phyloP scores from a whole-genome alignment of 2,329 filamentous ascomycete genomes.

The Aspergillus persii region DNA sequence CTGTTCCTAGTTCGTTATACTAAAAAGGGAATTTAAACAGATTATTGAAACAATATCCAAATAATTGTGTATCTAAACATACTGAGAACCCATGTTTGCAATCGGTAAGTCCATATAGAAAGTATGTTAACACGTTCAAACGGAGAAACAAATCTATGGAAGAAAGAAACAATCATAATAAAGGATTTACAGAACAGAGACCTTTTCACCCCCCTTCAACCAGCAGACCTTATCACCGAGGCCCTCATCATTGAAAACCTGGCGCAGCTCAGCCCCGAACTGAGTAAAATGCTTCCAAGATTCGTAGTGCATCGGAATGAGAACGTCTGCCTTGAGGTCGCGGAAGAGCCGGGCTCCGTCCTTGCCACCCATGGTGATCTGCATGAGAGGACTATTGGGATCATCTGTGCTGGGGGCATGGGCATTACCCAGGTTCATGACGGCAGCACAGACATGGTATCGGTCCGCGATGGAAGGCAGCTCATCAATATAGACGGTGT shows the following conservation, averaged over 20 bases:
- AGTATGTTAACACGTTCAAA: too few species aligned
- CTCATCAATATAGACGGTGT: conserved; percentile 49
- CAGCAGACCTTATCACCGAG: conserved; percentile 30
- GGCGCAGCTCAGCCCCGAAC: neutral
- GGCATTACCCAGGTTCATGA: conserved; percentile 45
- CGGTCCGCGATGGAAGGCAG: conserved; percentile 32
- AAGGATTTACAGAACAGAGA: too few species aligned
- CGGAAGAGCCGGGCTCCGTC: conserved; percentile 41
- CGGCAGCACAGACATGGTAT: conserved; percentile 39
- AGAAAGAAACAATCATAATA: too few species aligned
- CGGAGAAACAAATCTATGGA: too few species aligned
- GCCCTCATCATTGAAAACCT: conserved; percentile 25
- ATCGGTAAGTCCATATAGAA: too few species aligned
- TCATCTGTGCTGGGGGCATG: conserved; percentile 23
- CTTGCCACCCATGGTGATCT: conserved; percentile 48
- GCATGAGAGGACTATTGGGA: conserved; percentile 14
- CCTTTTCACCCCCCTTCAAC: too few species aligned
- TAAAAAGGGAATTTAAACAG: too few species aligned
- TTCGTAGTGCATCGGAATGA: conserved; percentile 51
- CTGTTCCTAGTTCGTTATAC: too few species aligned
- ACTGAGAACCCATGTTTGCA: too few species aligned
- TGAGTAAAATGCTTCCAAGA: conserved; percentile 31
- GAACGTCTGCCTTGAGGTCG: conserved; percentile 37
- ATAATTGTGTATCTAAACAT: too few species aligned
- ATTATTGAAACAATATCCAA: too few species aligned